phyloP scores from a whole-genome alignment of 2,329 filamentous ascomycete genomes.

The Bipolaris victoriae region DNA sequence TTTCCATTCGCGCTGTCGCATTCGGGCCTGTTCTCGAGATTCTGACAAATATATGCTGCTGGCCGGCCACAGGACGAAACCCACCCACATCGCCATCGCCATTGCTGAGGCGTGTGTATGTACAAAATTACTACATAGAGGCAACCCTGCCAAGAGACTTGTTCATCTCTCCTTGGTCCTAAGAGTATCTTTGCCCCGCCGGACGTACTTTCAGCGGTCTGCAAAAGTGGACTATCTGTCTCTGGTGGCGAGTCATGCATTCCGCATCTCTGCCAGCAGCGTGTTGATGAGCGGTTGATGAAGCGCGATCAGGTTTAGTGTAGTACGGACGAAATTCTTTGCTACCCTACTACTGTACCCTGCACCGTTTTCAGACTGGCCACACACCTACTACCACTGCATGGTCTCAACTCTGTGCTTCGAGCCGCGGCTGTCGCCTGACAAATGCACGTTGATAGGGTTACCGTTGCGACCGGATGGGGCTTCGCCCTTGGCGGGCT shows the following conservation, averaged over 20 bases:
- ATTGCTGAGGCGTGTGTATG: not conserved
- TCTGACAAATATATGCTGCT: too few species aligned
- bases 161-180: not conserved
- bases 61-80: too few species aligned
- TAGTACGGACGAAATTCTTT: slow-evolving; percentile 2
- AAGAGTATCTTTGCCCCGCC: not conserved
- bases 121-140: not conserved
- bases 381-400: not conserved
- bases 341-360: not conserved
- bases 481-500: not conserved
- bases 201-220: not conserved
- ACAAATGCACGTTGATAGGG: slow-evolving; percentile 4
- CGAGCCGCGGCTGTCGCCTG: not conserved
- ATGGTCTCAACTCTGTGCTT: not conserved
- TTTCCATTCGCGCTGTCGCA: too few species aligned
- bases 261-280: not conserved
- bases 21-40: too few species aligned
- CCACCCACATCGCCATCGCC: too few species aligned
- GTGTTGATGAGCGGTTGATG: slow-evolving; percentile 12
- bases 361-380: not conserved
- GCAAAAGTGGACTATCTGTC: not conserved
- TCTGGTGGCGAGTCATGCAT: not conserved
- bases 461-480: slow-evolving; percentile 1
- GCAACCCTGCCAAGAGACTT: not conserved
- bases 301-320: slow-evolving; percentile 3